Conservation (phyloP, 2,329 filamentous ascomycete genomes). For the Byssothecium circinans region DNA sequence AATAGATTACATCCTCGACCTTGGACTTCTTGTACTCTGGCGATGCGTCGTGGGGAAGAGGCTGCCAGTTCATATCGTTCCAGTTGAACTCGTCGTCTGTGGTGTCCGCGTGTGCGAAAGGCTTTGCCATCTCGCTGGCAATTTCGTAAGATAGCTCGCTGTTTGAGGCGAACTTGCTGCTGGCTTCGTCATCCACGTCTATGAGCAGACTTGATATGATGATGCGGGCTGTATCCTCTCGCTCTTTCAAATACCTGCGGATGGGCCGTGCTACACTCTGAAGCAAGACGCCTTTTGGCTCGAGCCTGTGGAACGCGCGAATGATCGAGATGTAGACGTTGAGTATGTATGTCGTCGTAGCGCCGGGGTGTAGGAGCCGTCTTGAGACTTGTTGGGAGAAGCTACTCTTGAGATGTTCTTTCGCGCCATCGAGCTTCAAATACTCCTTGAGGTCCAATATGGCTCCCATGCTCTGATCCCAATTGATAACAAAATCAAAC, state of each 20-base stretch:
- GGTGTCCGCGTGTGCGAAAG: constrained; percentile 56
- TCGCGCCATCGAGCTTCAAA: constrained; percentile 67
- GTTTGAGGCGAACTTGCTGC: constrained; percentile 54
- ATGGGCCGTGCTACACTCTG: constrained; percentile 73
- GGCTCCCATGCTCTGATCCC: constrained; percentile 71
- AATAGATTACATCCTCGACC: constrained; percentile 88
- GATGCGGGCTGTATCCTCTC: constrained; percentile 76
- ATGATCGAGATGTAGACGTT: constrained; percentile 80
- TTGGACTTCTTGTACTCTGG: constrained; percentile 87
- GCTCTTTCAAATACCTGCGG: constrained; percentile 73
- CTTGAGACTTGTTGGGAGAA: constrained; percentile 68
- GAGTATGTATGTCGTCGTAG: constrained; percentile 74
- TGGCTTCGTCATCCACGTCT: constrained; percentile 54
- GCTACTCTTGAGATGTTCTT: constrained; percentile 68
- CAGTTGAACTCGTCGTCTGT: constrained; percentile 72
- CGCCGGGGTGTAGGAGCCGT: constrained; percentile 72
- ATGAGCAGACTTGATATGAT: constrained; percentile 75
- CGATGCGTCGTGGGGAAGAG: constrained; percentile 89
- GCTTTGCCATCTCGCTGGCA: constrained; percentile 65
- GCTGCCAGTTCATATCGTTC: constrained; percentile 91
- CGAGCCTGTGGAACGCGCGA: constrained; percentile 72
- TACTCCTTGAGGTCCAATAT: constrained; percentile 73
- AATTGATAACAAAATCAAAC: constrained; percentile 77
- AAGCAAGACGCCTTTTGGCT: constrained; percentile 75
- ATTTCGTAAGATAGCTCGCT: constrained; percentile 69